A percentile compares a stretch with the other conserved stretches of the same genome.
phyloP scores from a whole-genome alignment of 169 alveolate genomes.

The Sarcocystis neurona region DNA sequence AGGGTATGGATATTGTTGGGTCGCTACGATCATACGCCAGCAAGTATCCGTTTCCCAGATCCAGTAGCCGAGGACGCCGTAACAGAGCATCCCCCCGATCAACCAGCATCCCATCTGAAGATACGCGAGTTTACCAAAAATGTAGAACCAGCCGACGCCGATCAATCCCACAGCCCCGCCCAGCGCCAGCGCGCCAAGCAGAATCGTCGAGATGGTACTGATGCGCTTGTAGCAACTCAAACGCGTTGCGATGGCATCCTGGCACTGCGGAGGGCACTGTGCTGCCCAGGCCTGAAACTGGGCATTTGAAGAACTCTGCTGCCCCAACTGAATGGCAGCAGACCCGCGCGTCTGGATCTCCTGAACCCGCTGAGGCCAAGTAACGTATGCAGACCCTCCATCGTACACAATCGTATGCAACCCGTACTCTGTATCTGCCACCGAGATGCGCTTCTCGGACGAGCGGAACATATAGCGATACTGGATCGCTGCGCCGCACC shows the following conservation, averaged over 20 bases:
- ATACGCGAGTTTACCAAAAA: slow-evolving; percentile 40
- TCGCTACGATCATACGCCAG: slow-evolving; percentile 18
- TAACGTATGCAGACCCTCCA: background rate
- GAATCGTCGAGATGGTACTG: slow-evolving; percentile 22
- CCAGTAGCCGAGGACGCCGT: slow-evolving; percentile 30
- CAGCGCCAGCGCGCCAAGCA: slow-evolving; percentile 11
- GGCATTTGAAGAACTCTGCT: slow-evolving; percentile 37
- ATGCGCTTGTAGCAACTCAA: slow-evolving; percentile 50
- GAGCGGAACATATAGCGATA: slow-evolving; percentile 57
- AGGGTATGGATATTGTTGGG: slow-evolving; percentile 43
- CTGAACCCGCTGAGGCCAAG: slow-evolving; percentile 43
- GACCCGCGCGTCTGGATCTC: slow-evolving; percentile 14
- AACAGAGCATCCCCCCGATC: background rate
- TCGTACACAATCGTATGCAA: slow-evolving; percentile 48
- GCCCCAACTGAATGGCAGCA: slow-evolving; percentile 38
- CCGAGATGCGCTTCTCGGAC: background rate
- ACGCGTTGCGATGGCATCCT: slow-evolving; percentile 58
- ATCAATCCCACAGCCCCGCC: slow-evolving; percentile 25
- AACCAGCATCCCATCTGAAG: slow-evolving; percentile 15
- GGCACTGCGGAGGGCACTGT: slow-evolving; percentile 62
- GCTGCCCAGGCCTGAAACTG: slow-evolving; percentile 60
- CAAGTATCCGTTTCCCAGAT: slow-evolving; percentile 46
- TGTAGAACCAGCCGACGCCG: slow-evolving; percentile 41
- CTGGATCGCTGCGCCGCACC: background rate
- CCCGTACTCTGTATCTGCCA: slow-evolving; percentile 32